Evolutionary conservation across 306 rosid genomes (phyloP).

Genomic region (Carpinus viminea): DNA sequence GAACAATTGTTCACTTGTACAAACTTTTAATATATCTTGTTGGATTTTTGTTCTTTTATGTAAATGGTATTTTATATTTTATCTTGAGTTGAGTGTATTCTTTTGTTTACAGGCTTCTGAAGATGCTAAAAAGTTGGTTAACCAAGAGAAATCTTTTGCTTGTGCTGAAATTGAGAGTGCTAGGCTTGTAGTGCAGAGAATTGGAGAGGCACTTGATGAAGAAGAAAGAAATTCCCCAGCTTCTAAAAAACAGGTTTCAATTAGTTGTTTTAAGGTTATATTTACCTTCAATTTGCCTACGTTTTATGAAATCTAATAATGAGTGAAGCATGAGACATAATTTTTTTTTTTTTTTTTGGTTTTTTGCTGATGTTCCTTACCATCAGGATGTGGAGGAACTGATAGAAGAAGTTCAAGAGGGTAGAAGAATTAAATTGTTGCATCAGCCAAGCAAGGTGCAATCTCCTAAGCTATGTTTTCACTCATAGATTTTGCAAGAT

Average conservation of each 20-base stretch:
- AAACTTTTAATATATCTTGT: not conserved
- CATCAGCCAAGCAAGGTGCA: constrained; percentile 94
- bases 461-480: constrained; percentile 15
- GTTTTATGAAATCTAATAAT: constrained; percentile 21
- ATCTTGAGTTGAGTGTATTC: constrained; percentile 9
- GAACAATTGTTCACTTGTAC: not conserved
- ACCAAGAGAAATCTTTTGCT: constrained; percentile 93
- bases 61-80: not conserved
- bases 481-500: constrained; percentile 1
- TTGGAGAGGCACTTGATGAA: constrained; percentile 93
- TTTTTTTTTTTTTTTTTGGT: constrained; percentile 1
- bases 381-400: constrained; percentile 79
- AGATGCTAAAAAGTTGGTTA: constrained; percentile 95
- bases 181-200: constrained; percentile 83
- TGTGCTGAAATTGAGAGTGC: constrained; percentile 99
- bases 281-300: constrained; percentile 9
- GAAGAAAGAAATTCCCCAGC: constrained; percentile 59
- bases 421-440: constrained; percentile 79
- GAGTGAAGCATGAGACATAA: constrained; percentile 4
- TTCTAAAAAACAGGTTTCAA: constrained; percentile 70
- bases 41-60: not conserved
- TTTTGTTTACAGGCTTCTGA: constrained; percentile 74
- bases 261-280: constrained; percentile 13
- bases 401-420: constrained; percentile 91
- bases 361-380: constrained; percentile 22